Percentiles rank a stretch among this genome's conserved stretches.
These are phyloP conservation scores for Neofusicoccum kwambonambiense DNA, from an alignment of 2,329 filamentous ascomycete genomes.

Conservation along the genomic window DNA sequence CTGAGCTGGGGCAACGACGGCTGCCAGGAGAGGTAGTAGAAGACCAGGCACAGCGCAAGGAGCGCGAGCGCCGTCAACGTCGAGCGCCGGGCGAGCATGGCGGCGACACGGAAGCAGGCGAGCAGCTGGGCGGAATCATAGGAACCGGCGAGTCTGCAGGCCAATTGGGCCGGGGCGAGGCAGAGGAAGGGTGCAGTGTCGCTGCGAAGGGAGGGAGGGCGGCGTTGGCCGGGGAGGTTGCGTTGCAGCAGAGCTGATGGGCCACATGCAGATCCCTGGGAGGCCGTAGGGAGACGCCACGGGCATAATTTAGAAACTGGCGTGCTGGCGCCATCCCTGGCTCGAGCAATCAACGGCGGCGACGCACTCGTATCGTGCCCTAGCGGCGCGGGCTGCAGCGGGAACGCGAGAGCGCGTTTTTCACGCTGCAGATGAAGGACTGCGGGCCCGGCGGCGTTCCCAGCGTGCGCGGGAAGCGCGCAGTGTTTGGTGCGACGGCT, in stretches of 20 bases:
- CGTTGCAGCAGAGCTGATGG: neutral
- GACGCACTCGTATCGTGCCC: neutral
- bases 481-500: neutral
- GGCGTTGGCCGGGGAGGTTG: slow-evolving; percentile 20
- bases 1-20: neutral
- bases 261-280: slow-evolving; percentile 9
- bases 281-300: slow-evolving; percentile 3
- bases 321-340: slow-evolving; percentile 1
- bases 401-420: neutral
- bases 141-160: neutral
- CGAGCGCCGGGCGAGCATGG: slow-evolving; percentile 11
- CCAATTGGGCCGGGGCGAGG: neutral
- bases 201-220: slow-evolving; percentile 19
- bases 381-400: neutral
- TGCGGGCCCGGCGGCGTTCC: neutral
- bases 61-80: slow-evolving; percentile 8
- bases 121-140: neutral
- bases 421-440: neutral
- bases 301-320: slow-evolving; percentile 3
- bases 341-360: neutral
- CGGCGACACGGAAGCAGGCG: neutral
- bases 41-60: slow-evolving; percentile 1
- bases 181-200: slow-evolving; percentile 19
- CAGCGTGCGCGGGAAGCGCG: neutral
- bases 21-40: slow-evolving; percentile 12